Percentiles rank a stretch among this genome's conserved stretches.
phyloP scores from a whole-genome alignment of 2,329 filamentous ascomycete species.

The Leptodontidium sp. region DNA sequence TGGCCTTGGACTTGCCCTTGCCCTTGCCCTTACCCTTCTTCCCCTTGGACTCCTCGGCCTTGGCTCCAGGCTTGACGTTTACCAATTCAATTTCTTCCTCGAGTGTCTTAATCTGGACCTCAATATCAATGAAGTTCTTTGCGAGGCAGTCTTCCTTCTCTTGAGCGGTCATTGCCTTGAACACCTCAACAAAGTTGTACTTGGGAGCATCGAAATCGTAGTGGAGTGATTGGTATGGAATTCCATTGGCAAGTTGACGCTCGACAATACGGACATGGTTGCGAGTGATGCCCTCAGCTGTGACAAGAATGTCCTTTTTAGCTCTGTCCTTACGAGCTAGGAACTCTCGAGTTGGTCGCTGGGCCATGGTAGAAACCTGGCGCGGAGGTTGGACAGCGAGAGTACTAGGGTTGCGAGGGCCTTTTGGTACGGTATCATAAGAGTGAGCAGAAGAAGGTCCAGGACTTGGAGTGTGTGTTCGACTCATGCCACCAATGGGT shows the following conservation, averaged over 20 bases:
- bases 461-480: background rate
- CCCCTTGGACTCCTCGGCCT: background rate
- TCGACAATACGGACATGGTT: constrained; percentile 31
- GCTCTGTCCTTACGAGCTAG: constrained; percentile 26
- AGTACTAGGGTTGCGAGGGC: background rate
- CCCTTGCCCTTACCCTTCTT: constrained; percentile 13
- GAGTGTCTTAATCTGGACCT: constrained; percentile 23
- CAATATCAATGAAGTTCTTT: constrained; percentile 34
- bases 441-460: background rate
- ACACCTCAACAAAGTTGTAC: constrained; percentile 24
- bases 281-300: constrained; percentile 23
- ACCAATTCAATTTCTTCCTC: background rate
- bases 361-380: background rate
- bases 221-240: constrained; percentile 14
- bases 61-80: background rate
- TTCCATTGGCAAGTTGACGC: constrained; percentile 23
- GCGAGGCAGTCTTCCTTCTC: constrained; percentile 31
- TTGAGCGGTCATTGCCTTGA: constrained; percentile 13
- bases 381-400: background rate
- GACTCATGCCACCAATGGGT: background rate
- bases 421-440: background rate
- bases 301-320: constrained; percentile 36
- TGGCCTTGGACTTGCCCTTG: constrained; percentile 4
- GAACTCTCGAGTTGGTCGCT: constrained; percentile 3
- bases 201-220: constrained; percentile 21